Percentiles rank a stretch among this genome's conserved stretches.
Evolutionary conservation across 140 eudicot species (phyloP).

Genomic region (Anethum foeniculum): DNA sequence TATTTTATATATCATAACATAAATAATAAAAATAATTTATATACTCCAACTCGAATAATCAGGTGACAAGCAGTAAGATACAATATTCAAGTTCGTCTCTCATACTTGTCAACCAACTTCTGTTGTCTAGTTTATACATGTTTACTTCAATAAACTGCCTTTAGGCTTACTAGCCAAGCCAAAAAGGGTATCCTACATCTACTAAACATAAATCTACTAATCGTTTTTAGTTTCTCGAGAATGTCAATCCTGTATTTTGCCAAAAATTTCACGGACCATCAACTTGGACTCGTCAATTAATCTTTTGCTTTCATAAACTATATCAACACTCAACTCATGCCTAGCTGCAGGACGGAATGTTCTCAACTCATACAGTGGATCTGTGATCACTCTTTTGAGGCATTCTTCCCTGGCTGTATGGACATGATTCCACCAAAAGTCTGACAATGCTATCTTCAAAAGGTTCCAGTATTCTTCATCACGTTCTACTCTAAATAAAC

Average conservation of each 20-base stretch:
- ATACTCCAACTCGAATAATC: no score
- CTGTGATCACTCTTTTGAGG: constrained; percentile 30
- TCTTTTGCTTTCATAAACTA: constrained; percentile 55
- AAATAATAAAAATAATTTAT: no score
- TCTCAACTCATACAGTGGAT: constrained; percentile 54
- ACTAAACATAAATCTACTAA: neutral
- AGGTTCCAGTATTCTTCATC: constrained; percentile 66
- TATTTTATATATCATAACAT: no score
- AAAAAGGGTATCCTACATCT: neutral
- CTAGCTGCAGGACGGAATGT: constrained; percentile 48
- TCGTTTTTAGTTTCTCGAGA: neutral
- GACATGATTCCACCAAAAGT: constrained; percentile 83
- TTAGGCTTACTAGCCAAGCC: neutral
- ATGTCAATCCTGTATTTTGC: constrained; percentile 31
- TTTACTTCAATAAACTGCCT: neutral
- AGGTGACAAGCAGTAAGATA: no score
- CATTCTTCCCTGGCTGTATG: constrained; percentile 63
- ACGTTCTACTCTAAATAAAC: constrained; percentile 62
- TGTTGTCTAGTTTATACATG: neutral
- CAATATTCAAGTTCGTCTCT: no score
- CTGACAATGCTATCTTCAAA: constrained; percentile 56
- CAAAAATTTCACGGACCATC: constrained; percentile 55
- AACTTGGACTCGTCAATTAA: constrained; percentile 46
- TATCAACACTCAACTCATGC: constrained; percentile 46
- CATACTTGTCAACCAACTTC: no score